Conservation (phyloP, 495 filamentous ascomycete genomes). For the Daldinia caldariorum region DNA sequence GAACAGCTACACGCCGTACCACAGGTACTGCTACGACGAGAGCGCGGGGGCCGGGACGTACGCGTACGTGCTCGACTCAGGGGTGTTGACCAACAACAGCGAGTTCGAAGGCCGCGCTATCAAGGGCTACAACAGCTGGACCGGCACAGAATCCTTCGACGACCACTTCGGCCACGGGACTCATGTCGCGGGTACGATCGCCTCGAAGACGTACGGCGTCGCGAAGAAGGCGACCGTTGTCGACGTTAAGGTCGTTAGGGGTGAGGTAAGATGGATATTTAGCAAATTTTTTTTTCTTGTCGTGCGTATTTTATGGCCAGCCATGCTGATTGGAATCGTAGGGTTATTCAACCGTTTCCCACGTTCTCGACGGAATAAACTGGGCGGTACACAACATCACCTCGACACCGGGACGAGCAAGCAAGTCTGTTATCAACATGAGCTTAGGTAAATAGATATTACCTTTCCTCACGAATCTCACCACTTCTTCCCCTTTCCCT, state of each 20-base stretch:
- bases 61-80: constrained; percentile 58
- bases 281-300: too few species aligned
- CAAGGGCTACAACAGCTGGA: constrained; percentile 57
- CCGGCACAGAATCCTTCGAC: constrained; percentile 43
- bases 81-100: constrained; percentile 57
- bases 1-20: constrained; percentile 26
- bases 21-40: constrained; percentile 54
- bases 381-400: constrained; percentile 55
- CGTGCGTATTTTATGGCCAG: too few species aligned
- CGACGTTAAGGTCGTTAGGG: constrained; percentile 52
- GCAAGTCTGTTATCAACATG: constrained; percentile 57
- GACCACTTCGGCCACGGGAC: constrained; percentile 56
- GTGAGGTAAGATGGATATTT: constrained; percentile 8
- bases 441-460: constrained; percentile 53
- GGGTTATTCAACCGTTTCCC: constrained; percentile 52
- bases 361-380: constrained; percentile 62
- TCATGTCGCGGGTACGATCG: constrained; percentile 52
- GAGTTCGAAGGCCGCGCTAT: constrained; percentile 64
- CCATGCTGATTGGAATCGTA: background rate
- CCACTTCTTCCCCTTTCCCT: too few species aligned
- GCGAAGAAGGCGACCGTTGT: constrained; percentile 51
- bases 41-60: constrained; percentile 54
- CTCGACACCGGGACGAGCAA: constrained; percentile 21
- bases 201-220: constrained; percentile 46
- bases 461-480: constrained; percentile 18